These are phyloP conservation scores for Plectosphaerella sp. DNA, from an alignment of 2,329 filamentous ascomycete genomes.

Conservation along the genomic window DNA sequence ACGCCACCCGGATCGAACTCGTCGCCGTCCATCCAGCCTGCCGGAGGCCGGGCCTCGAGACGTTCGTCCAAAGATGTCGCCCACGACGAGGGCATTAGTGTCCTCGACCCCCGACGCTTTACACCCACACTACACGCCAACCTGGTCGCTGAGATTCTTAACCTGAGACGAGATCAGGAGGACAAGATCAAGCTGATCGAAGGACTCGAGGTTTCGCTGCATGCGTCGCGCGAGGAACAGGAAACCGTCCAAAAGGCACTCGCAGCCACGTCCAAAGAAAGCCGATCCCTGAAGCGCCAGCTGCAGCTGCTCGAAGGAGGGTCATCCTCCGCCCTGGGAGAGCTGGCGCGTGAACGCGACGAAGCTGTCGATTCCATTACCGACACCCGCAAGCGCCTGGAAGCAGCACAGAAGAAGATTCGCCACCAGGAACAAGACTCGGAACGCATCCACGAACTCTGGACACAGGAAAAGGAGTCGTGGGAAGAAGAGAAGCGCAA, in stretches of 20 bases:
- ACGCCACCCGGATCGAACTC: slow-evolving; percentile 57
- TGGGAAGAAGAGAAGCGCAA: slow-evolving; percentile 83
- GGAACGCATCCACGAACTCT: slow-evolving; percentile 71
- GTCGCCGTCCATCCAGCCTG: slow-evolving; percentile 49
- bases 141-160: slow-evolving; percentile 88
- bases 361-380: slow-evolving; percentile 67
- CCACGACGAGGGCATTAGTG: slow-evolving; percentile 64
- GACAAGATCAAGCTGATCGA: slow-evolving; percentile 86
- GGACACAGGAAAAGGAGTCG: slow-evolving; percentile 75
- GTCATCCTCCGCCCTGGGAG: slow-evolving; percentile 77
- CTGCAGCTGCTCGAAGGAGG: slow-evolving; percentile 83
- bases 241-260: slow-evolving; percentile 63
- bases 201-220: slow-evolving; percentile 70
- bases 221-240: slow-evolving; percentile 68
- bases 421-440: slow-evolving; percentile 80
- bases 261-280: slow-evolving; percentile 66
- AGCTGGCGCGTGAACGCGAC: slow-evolving; percentile 81
- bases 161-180: slow-evolving; percentile 82
- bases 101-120: slow-evolving; percentile 85
- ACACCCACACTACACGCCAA: slow-evolving; percentile 94
- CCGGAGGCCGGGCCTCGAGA: slow-evolving; percentile 39
- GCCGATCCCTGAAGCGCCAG: slow-evolving; percentile 76
- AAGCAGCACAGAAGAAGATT: slow-evolving; percentile 71
- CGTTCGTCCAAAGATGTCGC: slow-evolving; percentile 54
- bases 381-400: slow-evolving; percentile 74